Base-by-base conservation (phyloP, 176 grass and related monocot genomes). In the Musa beccarii region DNA sequence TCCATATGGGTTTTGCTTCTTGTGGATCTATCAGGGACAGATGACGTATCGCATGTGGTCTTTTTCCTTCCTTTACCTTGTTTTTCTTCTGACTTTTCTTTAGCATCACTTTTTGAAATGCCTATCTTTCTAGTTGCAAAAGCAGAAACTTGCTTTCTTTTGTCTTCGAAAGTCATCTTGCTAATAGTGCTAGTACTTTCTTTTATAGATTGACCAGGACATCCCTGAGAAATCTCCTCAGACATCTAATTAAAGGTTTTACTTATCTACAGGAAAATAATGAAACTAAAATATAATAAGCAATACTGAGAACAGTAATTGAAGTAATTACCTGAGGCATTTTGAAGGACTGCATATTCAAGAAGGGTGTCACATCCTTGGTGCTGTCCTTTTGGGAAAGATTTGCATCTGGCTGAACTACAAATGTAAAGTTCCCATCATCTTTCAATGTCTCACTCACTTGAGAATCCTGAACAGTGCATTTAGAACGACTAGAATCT, bases 361-460 rank as follows among this genome's bases (percentile, higher is more conserved):
- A 77, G 23, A 99, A 89, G 49, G 86, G 88, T 70, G 75, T 87
- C 86, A 84, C 87, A 28, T 77, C 83, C 79, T 86, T 69, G 59
- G 69, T 54, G 64, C 75, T 87, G 67, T 78, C 86, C 75, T 89
- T 89, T 64, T 89, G 78, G 71, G 83, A 75, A 74, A 83, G 49
- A 83, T 88, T 85, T 72, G 78, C 80, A 66, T 59, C 29, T 74
- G 75, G 63, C 75, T 81, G 85, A 49, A 95, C 89, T 80, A 88
- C 82, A 82, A 92, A 95, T 7, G 86, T 89, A 75, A 99, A 99
- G 84, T 83, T 88, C 81, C 53, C 85, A 84, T 96, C 85, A 83
- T 89, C 84, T 87, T 77, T 84, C 71, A 84, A 20, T 62, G 74
- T 69, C 68, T 49, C 75, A 53, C 72, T 68, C 55, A 88, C 86